Conservation (phyloP, 352 stramenopile species). For the Globisporangium orthogonon region DNA sequence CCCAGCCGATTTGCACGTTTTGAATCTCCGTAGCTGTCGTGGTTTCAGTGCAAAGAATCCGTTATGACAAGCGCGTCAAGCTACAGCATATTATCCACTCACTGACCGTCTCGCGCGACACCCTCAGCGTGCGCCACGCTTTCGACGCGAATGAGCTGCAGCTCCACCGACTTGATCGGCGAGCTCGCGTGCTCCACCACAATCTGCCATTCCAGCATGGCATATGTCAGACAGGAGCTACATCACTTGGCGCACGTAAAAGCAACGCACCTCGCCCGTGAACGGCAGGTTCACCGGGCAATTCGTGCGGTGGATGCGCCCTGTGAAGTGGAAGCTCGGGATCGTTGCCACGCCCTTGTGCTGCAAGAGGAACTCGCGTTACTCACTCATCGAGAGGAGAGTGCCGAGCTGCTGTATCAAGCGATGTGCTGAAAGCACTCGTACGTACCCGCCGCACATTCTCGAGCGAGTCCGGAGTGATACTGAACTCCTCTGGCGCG, state of each 20-base stretch:
- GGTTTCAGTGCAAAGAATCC: background rate
- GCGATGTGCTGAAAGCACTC: background rate
- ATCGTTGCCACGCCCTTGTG: slow-evolving; percentile 43
- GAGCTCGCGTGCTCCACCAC: slow-evolving; percentile 69
- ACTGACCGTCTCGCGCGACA: slow-evolving; percentile 64
- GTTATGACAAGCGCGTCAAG: background rate
- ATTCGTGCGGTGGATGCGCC: slow-evolving; percentile 82
- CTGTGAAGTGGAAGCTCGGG: slow-evolving; percentile 77
- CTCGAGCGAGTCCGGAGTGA: slow-evolving; percentile 81
- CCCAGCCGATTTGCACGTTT: slow-evolving; percentile 91
- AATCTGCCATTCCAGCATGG: slow-evolving; percentile 28
- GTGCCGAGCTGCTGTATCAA: background rate
- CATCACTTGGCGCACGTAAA: background rate
- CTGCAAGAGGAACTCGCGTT: slow-evolving; percentile 16
- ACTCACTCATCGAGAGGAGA: background rate
- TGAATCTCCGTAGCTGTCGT: slow-evolving; percentile 89
- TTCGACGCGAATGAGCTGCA: slow-evolving; percentile 90
- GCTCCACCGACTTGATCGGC: slow-evolving; percentile 83
- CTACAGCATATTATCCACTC: background rate
- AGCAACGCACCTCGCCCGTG: slow-evolving; percentile 67
- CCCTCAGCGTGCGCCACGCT: slow-evolving; percentile 76
- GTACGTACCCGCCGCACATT: slow-evolving; percentile 56
- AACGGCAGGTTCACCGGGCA: slow-evolving; percentile 88
- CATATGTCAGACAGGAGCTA: background rate
- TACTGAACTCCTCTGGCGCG: slow-evolving; percentile 64